Base-by-base conservation (phyloP, 441 rosid genomes). In the Jatropha multifida region DNA sequence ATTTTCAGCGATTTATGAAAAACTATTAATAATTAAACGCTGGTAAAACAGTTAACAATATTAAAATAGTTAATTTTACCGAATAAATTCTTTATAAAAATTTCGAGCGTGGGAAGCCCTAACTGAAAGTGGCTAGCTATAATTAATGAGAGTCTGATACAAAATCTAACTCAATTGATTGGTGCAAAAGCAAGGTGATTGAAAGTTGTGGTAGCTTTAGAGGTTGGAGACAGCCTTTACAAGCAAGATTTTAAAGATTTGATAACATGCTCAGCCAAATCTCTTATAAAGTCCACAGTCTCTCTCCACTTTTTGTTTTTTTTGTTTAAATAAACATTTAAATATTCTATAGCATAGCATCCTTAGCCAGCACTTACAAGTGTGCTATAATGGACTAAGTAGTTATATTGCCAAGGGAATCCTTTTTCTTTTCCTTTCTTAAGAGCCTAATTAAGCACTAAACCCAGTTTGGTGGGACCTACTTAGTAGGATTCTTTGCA, bases 171-270 rank as follows among this genome's bases (percentile, higher is more conserved):
- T 68, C 71, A 41, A 51, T 59, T 73, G 72, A 81, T 77, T 83
- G 85, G 81, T 59, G 72, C 20, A 75, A 71, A 80, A 76, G 71
- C 65, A 76, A 77, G 41, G 68, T 60, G n/a, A 32, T 74, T 77
- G 78, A 72, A 58, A 52, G 61, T 64, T 60, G 51, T 69, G 32
- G 32, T 32, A 32, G 63, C 73, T 71, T 78, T 69, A 49, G 69
- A 75, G 74, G 77, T 76, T 78, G 84, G 81, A 60, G 81, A 80
- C 82, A 80, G 78, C 75, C 71, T 79, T 74, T 79, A 63, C 64
- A 73, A 65, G 4, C 80, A 82, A 80, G 74, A 77, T 77, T 62
- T 70, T 73, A 64, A 71, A 78, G 73, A 81, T 65, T 66, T 72
- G 54, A 77, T 72, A 59, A 71, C 69, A 79, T 76, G 61, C 27